phyloP scores from a whole-genome alignment of 106 monocot species.

The Phalaenopsis aphrodite region DNA sequence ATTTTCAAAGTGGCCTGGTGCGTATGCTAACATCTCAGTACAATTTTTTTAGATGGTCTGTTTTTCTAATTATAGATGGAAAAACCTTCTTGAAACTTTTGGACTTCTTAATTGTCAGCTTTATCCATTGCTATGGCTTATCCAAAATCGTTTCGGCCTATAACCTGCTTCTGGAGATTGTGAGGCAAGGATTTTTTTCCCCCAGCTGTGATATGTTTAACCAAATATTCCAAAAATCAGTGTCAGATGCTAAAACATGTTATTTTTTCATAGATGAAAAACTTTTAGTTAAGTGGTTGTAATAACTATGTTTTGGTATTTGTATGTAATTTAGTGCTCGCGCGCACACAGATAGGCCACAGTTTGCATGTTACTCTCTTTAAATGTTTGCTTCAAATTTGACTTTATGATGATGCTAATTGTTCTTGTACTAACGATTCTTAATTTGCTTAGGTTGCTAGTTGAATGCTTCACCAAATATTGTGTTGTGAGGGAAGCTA shows the following conservation, averaged over 20 bases:
- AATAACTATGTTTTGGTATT: not conserved
- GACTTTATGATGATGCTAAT: not conserved
- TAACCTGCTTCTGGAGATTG: not conserved
- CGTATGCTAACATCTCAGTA: not conserved
- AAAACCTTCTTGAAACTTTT: not conserved
- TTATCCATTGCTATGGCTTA: not conserved
- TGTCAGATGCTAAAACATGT: not conserved
- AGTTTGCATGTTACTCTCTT: not conserved
- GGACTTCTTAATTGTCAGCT: not conserved
- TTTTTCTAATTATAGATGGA: not conserved
- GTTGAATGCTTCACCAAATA: constrained; percentile 94
- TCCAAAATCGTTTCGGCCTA: not conserved
- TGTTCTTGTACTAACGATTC: not conserved
- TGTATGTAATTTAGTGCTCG: too few relatives aligned
- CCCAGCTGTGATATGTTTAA: not conserved
- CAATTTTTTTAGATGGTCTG: not conserved
- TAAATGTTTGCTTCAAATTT: not conserved
- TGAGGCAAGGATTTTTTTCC: not conserved
- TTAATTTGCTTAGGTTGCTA: constrained; percentile 45
- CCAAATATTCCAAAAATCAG: not conserved
- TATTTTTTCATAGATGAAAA: not conserved
- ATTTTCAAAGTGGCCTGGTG: not conserved
- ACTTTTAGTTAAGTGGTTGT: not conserved
- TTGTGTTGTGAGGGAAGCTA: constrained; percentile 78
- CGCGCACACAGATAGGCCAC: not conserved